A percentile compares a stretch with the other conserved stretches of the same genome.
These are phyloP conservation scores for Trypanosoma grayi DNA, from an alignment of 208 protist species.

Conservation along the genomic window DNA sequence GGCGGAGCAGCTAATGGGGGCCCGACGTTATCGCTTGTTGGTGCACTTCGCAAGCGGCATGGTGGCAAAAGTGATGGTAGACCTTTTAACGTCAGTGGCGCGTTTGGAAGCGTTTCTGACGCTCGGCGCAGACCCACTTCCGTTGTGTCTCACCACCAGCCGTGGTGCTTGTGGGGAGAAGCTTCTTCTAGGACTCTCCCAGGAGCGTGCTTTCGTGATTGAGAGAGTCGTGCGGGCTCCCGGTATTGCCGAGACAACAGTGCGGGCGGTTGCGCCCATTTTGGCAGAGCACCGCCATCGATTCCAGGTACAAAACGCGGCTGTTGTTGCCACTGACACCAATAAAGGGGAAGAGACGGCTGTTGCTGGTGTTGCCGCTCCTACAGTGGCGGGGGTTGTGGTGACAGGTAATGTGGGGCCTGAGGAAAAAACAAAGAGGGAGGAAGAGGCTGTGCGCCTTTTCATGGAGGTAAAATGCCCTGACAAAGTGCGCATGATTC, in stretches of 20 bases:
- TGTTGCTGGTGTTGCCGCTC: too few relatives aligned
- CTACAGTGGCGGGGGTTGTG: too few relatives aligned
- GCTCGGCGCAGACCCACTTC: slow-evolving; percentile 38
- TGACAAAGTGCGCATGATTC: slow-evolving; percentile 60
- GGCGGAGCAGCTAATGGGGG: slow-evolving; percentile 36
- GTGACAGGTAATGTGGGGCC: too few relatives aligned
- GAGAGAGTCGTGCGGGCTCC: background rate
- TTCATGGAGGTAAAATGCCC: slow-evolving; percentile 55
- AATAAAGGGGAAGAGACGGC: background rate
- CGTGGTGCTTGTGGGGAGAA: slow-evolving; percentile 7
- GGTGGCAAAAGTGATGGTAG: slow-evolving; percentile 65
- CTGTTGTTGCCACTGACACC: background rate
- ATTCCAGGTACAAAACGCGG: background rate
- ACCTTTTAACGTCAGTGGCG: slow-evolving; percentile 40
- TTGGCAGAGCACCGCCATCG: background rate
- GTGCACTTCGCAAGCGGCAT: slow-evolving; percentile 50
- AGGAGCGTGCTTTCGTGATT: slow-evolving; percentile 21
- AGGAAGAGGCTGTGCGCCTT: slow-evolving; percentile 13
- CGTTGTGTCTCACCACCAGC: slow-evolving; percentile 30
- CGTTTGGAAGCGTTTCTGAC: slow-evolving; percentile 73
- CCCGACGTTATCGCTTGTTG: slow-evolving; percentile 67
- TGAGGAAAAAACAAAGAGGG: too few relatives aligned
- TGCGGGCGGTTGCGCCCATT: slow-evolving; percentile 14
- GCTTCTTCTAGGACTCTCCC: slow-evolving; percentile 44
- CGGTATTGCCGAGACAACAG: slow-evolving; percentile 4